Conservation (phyloP, 2,329 filamentous ascomycete genomes). For the Tricladium varicosporioides region DNA sequence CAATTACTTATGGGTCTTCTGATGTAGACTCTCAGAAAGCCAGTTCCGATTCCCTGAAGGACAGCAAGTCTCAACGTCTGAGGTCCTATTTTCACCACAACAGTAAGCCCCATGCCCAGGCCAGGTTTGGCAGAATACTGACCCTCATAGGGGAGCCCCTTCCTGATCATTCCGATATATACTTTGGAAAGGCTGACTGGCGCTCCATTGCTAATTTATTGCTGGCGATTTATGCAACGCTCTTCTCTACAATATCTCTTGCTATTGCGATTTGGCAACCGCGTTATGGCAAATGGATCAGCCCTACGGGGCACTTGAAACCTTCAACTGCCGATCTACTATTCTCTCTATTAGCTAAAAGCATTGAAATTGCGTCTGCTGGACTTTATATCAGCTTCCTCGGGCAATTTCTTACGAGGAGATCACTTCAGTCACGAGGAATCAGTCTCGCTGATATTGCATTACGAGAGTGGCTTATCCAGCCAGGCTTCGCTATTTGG, state of each 20-base stretch:
- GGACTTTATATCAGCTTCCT: slow-evolving; percentile 11
- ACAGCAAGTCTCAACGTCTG: neutral
- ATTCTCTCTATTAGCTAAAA: slow-evolving; percentile 8
- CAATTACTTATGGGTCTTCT: neutral
- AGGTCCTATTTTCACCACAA: slow-evolving; percentile 2
- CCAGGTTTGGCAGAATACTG: neutral
- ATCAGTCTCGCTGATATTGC: slow-evolving; percentile 7
- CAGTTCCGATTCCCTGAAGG: neutral
- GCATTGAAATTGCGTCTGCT: slow-evolving; percentile 9
- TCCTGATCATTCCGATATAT: slow-evolving; percentile 10
- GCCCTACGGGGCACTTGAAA: slow-evolving; percentile 3
- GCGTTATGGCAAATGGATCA: slow-evolving; percentile 12
- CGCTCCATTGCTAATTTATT: slow-evolving; percentile 12
- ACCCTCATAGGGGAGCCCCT: slow-evolving; percentile 4
- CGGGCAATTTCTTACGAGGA: slow-evolving; percentile 10
- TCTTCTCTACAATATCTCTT: slow-evolving; percentile 6
- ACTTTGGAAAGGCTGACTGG: slow-evolving; percentile 11
- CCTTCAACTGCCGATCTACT: slow-evolving; percentile 9
- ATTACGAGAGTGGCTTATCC: slow-evolving; percentile 8
- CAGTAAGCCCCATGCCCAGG: neutral
- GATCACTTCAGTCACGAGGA: slow-evolving; percentile 7
- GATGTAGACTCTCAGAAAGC: slow-evolving; percentile 3
- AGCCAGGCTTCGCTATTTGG: slow-evolving; percentile 5
- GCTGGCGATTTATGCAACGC: slow-evolving; percentile 11
- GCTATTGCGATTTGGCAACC: slow-evolving; percentile 10